Conservation (phyloP, 768 basidiomycete genomes). For the Rhodotorula sphaerocarpa region DNA sequence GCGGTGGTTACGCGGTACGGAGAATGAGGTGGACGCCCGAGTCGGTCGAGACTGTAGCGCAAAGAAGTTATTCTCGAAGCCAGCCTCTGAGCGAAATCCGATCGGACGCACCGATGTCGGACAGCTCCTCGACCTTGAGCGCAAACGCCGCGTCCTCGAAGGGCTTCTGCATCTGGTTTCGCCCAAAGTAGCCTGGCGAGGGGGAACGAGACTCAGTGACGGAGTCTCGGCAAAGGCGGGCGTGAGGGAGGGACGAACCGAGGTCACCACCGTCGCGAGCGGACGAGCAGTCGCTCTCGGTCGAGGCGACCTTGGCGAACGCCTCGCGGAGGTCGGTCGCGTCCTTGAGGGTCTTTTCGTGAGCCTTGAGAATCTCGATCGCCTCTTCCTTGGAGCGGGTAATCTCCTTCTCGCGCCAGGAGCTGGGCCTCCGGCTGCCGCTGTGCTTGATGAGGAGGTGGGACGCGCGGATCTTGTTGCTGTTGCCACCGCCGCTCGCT, state of each 20-base stretch:
- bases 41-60: conserved; percentile 61
- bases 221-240: neutral
- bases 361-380: conserved; percentile 61
- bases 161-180: conserved; percentile 90
- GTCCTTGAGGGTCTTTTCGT: conserved; percentile 57
- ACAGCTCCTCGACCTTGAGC: conserved; percentile 65
- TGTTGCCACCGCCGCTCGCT: conserved; percentile 35
- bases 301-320: conserved; percentile 66
- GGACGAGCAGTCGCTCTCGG: conserved; percentile 83
- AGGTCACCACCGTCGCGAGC: conserved; percentile 76
- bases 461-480: conserved; percentile 72
- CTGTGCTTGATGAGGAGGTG: conserved; percentile 87
- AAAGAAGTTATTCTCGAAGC: no score
- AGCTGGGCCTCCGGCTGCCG: conserved; percentile 45
- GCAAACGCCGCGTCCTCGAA: conserved; percentile 83
- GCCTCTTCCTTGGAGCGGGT: conserved; percentile 84
- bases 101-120: conserved; percentile 49
- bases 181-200: conserved; percentile 57
- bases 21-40: conserved; percentile 91
- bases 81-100: no score
- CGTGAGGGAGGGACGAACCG: conserved; percentile 40
- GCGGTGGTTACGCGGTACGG: conserved; percentile 45
- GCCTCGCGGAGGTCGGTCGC: conserved; percentile 47
- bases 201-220: neutral
- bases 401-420: conserved; percentile 59